phyloP scores from a whole-genome alignment of 1,284 basidiomycete species.

The Ustilago lituana region DNA sequence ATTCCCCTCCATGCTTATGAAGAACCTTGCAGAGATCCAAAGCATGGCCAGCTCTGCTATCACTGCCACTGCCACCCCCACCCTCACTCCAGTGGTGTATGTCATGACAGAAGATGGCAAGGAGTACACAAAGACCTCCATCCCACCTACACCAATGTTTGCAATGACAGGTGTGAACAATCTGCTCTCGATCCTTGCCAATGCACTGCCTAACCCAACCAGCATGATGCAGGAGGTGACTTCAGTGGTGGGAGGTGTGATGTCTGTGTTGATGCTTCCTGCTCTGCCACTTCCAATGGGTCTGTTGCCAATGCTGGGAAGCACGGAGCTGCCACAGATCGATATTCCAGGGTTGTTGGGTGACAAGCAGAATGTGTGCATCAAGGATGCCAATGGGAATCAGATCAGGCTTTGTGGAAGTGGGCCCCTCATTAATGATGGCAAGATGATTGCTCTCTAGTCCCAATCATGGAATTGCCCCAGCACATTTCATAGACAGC shows the following conservation, averaged over 20 bases:
- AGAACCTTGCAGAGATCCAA: slow-evolving; percentile 21
- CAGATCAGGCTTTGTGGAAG: slow-evolving; percentile 24
- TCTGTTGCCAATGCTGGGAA: slow-evolving; percentile 27
- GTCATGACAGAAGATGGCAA: slow-evolving; percentile 21
- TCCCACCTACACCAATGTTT: slow-evolving; percentile 4
- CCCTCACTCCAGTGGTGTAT: slow-evolving; percentile 4
- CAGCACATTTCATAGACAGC: too few species aligned
- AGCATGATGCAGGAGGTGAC: slow-evolving; percentile 23
- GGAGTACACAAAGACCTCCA: slow-evolving; percentile 26
- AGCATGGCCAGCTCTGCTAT: slow-evolving; percentile 18
- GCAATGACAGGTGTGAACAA: slow-evolving; percentile 32
- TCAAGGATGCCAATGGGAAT: slow-evolving; percentile 31
- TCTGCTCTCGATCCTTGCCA: slow-evolving; percentile 23
- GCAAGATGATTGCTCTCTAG: slow-evolving; percentile 21
- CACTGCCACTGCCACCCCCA: slow-evolving; percentile 11
- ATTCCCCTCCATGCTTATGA: slow-evolving; percentile 22
- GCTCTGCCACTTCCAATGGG: slow-evolving; percentile 19
- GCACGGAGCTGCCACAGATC: slow-evolving; percentile 24
- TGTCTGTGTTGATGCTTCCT: slow-evolving; percentile 18
- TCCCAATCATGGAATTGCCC: too few species aligned
- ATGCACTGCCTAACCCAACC: slow-evolving; percentile 20
- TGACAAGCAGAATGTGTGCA: slow-evolving; percentile 23
- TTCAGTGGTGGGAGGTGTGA: slow-evolving; percentile 25
- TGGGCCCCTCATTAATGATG: slow-evolving; percentile 34
- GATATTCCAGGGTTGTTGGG: slow-evolving; percentile 29